Conservation (phyloP, 352 stramenopile species). For the Globisporangium sylvaticum region DNA sequence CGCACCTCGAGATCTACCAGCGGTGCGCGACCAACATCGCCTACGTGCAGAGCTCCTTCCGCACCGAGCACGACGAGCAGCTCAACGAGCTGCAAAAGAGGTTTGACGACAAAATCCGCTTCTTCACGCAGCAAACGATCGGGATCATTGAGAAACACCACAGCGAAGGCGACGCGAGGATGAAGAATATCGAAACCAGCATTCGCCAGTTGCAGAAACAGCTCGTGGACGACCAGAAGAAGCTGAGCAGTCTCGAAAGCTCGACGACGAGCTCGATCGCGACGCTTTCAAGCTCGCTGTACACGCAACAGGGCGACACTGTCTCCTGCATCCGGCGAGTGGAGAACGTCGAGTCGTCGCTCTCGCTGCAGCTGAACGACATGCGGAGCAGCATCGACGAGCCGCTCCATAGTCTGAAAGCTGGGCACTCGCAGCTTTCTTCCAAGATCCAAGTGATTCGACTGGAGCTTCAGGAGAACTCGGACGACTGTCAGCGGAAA, state of each 20-base stretch:
- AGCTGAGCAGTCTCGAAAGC: slow-evolving; percentile 25
- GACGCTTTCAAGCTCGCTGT: slow-evolving; percentile 3
- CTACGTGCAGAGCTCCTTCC: slow-evolving; percentile 28
- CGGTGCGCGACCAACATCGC: slow-evolving; percentile 27
- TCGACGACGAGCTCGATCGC: slow-evolving; percentile 11
- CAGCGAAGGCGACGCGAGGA: slow-evolving; percentile 17
- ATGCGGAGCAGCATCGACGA: slow-evolving; percentile 18
- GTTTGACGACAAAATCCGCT: slow-evolving; percentile 32
- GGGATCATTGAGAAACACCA: slow-evolving; percentile 22
- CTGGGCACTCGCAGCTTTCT: slow-evolving; percentile 28
- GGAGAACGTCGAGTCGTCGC: slow-evolving; percentile 24
- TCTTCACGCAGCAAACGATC: slow-evolving; percentile 26
- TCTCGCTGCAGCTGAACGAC: slow-evolving; percentile 23
- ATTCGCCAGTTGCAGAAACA: slow-evolving; percentile 30
- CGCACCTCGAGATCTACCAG: slow-evolving; percentile 25
- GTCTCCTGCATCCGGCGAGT: slow-evolving; percentile 20
- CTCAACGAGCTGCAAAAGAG: slow-evolving; percentile 23
- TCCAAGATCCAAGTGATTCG: slow-evolving; percentile 43
- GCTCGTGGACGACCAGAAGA: slow-evolving; percentile 16
- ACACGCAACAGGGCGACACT: slow-evolving; percentile 19
- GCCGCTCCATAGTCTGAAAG: slow-evolving; percentile 23
- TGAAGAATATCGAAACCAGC: slow-evolving; percentile 14
- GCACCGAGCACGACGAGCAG: slow-evolving; percentile 22
- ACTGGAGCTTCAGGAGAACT: slow-evolving; percentile 35
- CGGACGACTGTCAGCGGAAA: slow-evolving; percentile 22